Evolutionary conservation across 345 rosid species (phyloP), one percentile per base, ranked within the genome.

Genomic region (Eucalyptus grandis): DNA sequence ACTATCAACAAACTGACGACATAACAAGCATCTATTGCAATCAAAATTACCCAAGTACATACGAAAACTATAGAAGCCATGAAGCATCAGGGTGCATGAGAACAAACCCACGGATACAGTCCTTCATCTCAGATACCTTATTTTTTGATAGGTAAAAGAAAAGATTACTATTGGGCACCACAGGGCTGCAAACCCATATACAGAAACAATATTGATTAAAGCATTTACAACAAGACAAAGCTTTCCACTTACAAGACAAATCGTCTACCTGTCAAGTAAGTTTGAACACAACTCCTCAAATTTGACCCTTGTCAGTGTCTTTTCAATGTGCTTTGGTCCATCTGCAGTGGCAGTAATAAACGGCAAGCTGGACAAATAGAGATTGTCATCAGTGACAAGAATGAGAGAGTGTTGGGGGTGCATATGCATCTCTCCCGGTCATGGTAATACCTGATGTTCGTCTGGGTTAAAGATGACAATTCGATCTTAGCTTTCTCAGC

Each of bases 341-440:
- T 94, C 99, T n/a, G 99, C 90, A n/a, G 99, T 98, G 60, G 99
- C 99, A 46, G 99, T 97, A 89, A 98, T 97, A 95, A 98, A 98
- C 16, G 99, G 99, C 95, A 98, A 94, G 89, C 99, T 97, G 95
- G 47, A 83, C 40, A 49, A 37, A 37, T 21, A 31, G 54, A 62
- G 92, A 7, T 92, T 91, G 34, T 90, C 92, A 87, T 93, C 90
- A 86, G 91, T 91, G 92, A 91, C 86, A 31, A 14, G 12, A 43
- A 86, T 40, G 26, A 47, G 17, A 37, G 82, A 24, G 26, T 16
- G 8, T 2, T 4, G 0, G n/a, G 34, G 21, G 31, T n/a, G 30
- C 58, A 9, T n/a, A 11, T 13, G 60, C 65, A 80, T 50, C 34
- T 3, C n/a, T 21, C 27, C 8, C 0, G 85, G 47, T 77, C 85